phyloP scores from a whole-genome alignment of 2,329 filamentous ascomycete species.

The Alternaria infectoria region DNA sequence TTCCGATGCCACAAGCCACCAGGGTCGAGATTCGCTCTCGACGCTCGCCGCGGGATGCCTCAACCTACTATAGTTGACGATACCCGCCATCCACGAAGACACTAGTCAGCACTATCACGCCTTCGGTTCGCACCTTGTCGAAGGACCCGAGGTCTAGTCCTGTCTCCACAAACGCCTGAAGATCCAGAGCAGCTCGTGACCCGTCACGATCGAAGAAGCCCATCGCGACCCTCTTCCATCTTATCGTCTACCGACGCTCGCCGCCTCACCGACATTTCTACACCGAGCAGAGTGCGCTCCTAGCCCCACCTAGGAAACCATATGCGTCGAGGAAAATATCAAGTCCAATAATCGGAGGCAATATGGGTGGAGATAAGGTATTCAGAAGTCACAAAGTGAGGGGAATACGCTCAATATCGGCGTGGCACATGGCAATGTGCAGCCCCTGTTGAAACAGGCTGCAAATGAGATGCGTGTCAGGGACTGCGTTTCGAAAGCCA shows the following conservation, averaged over 20 bases:
- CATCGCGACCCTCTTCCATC: slow-evolving; percentile 3
- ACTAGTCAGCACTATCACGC: slow-evolving; percentile 17
- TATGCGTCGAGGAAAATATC: slow-evolving; percentile 10
- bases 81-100: slow-evolving; percentile 18
- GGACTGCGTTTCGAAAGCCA: slow-evolving; percentile 27
- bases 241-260: slow-evolving; percentile 7
- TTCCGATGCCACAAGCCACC: slow-evolving; percentile 16
- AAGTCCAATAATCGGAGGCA: slow-evolving; percentile 25
- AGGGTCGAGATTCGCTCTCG: slow-evolving; percentile 20
- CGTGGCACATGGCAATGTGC: slow-evolving; percentile 21
- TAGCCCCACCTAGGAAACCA: slow-evolving; percentile 23
- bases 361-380: slow-evolving; percentile 32
- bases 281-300: slow-evolving; percentile 20
- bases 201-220: neutral
- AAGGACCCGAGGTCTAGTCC: slow-evolving; percentile 8
- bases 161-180: slow-evolving; percentile 14
- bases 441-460: slow-evolving; percentile 32
- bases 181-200: slow-evolving; percentile 11
- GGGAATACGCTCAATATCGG: slow-evolving; percentile 26
- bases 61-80: slow-evolving; percentile 18
- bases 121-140: slow-evolving; percentile 15
- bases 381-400: slow-evolving; percentile 11
- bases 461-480: slow-evolving; percentile 27
- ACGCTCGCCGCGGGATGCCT: slow-evolving; percentile 12
- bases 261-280: slow-evolving; percentile 43